Base-by-base conservation (phyloP, 805 yeast genomes). In the Wickerhamiella brachini region DNA sequence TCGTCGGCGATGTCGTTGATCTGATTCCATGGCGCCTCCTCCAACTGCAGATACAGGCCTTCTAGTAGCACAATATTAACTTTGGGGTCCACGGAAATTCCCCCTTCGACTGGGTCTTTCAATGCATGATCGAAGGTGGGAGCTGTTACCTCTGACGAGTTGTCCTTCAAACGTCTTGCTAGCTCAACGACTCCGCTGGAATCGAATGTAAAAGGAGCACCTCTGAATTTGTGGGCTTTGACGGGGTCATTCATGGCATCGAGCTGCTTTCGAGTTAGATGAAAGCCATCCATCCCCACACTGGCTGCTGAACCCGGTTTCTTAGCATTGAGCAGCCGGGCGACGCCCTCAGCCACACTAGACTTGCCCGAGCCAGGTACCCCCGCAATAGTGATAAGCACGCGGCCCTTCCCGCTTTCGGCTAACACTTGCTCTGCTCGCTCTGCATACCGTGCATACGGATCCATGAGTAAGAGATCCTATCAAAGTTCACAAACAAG, bases 331-430 rank as follows among this genome's bases (percentile, higher is more conserved):
- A 80, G 58, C 5, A 57, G 56, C 4, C 64, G 61, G 34, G 73
- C 73, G 5, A 86, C 66, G 4, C 64, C 51, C 39, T 61, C 60
- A 1, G 89, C 80, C 37, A 80, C 60, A 0, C 94, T 83, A 3
- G 89, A 75, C 63, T 86, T 86, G 0, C 95, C 95, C 0, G 89
- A 78, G 5, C 95, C 95, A 2, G 95, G 95, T 0, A 80, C 73
- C 1, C 95, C 95, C 2, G 81, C 79, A 12, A 87, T 59, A 0
- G 83, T 68, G 9, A 87, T 69, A 17, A 82, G 53, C 2, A 79
- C 62, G 56, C 89, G 67, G 52, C 24, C 17, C 17, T 51, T 43
- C 15, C 34, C 44, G 37, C 44, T 44, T 3, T 17, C 37, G 12
- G 12, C 23, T 2, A 12, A 18, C 20, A 23, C 31, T n/a, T 22